Evolutionary conservation across 2,329 filamentous ascomycete species (phyloP), one percentile per base, ranked within the genome.

Genomic region (Neoscytalidium dimidiatum): DNA sequence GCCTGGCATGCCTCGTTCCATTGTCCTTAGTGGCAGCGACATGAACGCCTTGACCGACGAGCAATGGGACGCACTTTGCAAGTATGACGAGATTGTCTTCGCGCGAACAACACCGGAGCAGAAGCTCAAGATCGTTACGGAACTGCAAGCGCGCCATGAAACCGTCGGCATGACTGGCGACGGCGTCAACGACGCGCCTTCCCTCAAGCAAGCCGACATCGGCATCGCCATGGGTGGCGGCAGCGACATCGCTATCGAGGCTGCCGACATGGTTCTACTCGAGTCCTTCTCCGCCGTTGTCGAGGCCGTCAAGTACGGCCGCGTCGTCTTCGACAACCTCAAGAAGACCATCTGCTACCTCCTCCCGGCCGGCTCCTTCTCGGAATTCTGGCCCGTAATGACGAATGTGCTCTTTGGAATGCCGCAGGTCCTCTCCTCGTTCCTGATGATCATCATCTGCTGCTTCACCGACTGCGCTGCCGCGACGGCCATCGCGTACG

Each of bases 401-500:
- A 90, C 88, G 1, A 91, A 89, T 65, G 87, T 92, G 21, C 74
- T 87, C 1, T 90, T 92, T 67, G 90, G 90, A 21, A 80, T 92
- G 2, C 90, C 90, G 0, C 90, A 92, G 72, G 88, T 91, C 53
- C 80, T 92, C 14, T 90, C 86, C 2, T 89, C 86, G 1, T 92
- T 92, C 71, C 82, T 92, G 53, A 92, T 92, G 84, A 81, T 79
- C 69, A 79, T 81, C 67, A 81, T 81, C 66, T 78, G 76, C 66
- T 92, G 90, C 74, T 92, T 93, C 76, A 94, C 91, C 13, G 91
- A 94, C 73, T 92, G 89, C 68, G 85, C 86, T 6, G 89, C 89
- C 1, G 89, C 91, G 0, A 91, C 90, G 0, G 86, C 88, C 1
- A 83, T 94, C 7, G 90, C 90, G 0, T 93, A 92, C 72, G 91